Conservation (phyloP, 2,329 filamentous ascomycete genomes). For the Teratosphaeria destructans region DNA sequence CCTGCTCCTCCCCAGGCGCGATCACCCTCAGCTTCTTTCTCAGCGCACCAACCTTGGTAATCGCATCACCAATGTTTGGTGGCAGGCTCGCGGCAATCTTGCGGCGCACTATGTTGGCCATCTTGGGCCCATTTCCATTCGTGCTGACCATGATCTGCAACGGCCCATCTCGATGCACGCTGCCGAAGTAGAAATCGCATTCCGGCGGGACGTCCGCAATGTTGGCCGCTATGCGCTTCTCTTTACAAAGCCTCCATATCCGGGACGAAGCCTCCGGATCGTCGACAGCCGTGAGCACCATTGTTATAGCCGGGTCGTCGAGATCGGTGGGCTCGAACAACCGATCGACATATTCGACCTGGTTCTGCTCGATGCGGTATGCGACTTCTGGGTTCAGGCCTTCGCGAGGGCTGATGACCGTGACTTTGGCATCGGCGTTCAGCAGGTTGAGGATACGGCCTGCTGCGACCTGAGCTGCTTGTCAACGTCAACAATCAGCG, state of each 20-base stretch:
- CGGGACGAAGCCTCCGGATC: slow-evolving; percentile 80
- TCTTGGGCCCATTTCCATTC: slow-evolving; percentile 86
- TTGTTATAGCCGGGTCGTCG: slow-evolving; percentile 55
- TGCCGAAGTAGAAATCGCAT: slow-evolving; percentile 98
- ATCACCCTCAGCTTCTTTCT: slow-evolving; percentile 67
- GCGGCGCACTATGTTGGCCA: slow-evolving; percentile 76
- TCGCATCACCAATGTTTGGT: slow-evolving; percentile 69
- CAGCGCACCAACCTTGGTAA: slow-evolving; percentile 71
- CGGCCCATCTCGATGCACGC: slow-evolving; percentile 86
- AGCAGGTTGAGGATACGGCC: slow-evolving; percentile 89
- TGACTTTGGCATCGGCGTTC: slow-evolving; percentile 87
- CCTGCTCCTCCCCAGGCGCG: slow-evolving; percentile 61
- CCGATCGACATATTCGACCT: slow-evolving; percentile 72
- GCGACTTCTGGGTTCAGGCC: slow-evolving; percentile 85
- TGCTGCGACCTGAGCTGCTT: slow-evolving; percentile 65
- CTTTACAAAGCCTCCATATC: slow-evolving; percentile 91
- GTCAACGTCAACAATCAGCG: slow-evolving; percentile 15
- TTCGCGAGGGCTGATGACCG: slow-evolving; percentile 64
- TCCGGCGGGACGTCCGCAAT: slow-evolving; percentile 94
- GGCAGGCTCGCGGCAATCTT: slow-evolving; percentile 72
- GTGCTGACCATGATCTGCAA: slow-evolving; percentile 98
- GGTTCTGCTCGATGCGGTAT: slow-evolving; percentile 62
- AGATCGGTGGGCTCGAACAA: slow-evolving; percentile 81
- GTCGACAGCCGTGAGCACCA: slow-evolving; percentile 90
- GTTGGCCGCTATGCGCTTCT: slow-evolving; percentile 74